Evolutionary conservation across 495 filamentous ascomycete species (phyloP).

Genomic region (Aspergillus bridgeri): DNA sequence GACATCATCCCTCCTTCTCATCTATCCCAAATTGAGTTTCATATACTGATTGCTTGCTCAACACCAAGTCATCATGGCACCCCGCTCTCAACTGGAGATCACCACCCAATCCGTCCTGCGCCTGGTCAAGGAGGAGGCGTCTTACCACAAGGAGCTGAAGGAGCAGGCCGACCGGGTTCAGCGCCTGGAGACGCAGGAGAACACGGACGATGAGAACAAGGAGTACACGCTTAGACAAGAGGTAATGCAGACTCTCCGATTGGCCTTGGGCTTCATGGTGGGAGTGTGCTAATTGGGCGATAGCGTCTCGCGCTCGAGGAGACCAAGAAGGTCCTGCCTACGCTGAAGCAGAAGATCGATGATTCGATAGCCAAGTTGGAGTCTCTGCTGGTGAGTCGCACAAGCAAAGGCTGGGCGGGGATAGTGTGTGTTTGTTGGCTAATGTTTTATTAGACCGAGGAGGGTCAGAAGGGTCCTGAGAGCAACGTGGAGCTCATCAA

Average conservation of each 20-base stretch:
- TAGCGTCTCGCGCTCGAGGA: constrained; percentile 75
- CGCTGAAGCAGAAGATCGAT: constrained; percentile 60
- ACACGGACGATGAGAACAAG: constrained; percentile 59
- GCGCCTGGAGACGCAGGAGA: constrained; percentile 52
- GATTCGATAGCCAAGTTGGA: constrained; percentile 68
- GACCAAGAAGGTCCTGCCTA: constrained; percentile 74
- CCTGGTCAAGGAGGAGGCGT: constrained; percentile 85
- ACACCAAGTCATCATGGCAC: constrained; percentile 52
- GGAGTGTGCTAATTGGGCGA: constrained; percentile 1
- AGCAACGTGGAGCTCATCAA: constrained; percentile 56
- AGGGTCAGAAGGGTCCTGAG: constrained; percentile 42
- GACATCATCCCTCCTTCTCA: not conserved
- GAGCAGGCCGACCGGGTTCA: constrained; percentile 67
- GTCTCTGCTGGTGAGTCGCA: constrained; percentile 53
- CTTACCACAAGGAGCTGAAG: constrained; percentile 79
- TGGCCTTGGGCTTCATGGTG: not conserved
- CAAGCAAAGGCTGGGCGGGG: constrained; percentile 8
- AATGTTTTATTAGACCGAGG: constrained; percentile 31
- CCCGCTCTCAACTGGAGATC: constrained; percentile 69
- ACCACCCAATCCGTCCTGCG: constrained; percentile 70
- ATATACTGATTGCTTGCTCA: not conserved
- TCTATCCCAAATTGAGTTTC: not conserved
- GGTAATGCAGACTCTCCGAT: constrained; percentile 43
- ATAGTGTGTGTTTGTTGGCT: not conserved
- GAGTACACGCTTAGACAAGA: constrained; percentile 77